Evolutionary conservation across 2,329 filamentous ascomycete species (phyloP).

Genomic region (Xylaria sp.): DNA sequence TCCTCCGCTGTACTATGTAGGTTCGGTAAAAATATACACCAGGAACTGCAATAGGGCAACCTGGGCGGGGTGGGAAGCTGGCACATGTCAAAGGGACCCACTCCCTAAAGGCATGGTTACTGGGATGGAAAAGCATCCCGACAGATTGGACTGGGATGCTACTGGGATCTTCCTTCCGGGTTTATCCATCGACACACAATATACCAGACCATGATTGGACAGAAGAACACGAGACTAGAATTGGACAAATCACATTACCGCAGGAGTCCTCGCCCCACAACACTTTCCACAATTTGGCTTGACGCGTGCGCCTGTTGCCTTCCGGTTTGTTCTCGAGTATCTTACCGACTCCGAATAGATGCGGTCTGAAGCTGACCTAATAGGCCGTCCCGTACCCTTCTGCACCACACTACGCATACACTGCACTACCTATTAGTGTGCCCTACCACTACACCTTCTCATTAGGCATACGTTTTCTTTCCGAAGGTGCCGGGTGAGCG

Average conservation of each 20-base stretch:
- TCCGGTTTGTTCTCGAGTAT: slow-evolving; percentile 40
- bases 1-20: not conserved
- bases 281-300: slow-evolving; percentile 34
- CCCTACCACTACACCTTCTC: not conserved
- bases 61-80: not conserved
- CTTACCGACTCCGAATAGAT: not conserved
- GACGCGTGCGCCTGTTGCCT: slow-evolving; percentile 37
- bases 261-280: slow-evolving; percentile 19
- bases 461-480: slow-evolving; percentile 6
- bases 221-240: slow-evolving; percentile 29
- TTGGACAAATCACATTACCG: slow-evolving; percentile 26
- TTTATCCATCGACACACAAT: slow-evolving; percentile 43
- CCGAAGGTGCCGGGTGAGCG: slow-evolving; percentile 39
- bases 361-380: slow-evolving; percentile 27
- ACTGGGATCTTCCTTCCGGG: slow-evolving; percentile 49
- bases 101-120: slow-evolving; percentile 12
- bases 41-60: not conserved
- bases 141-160: slow-evolving; percentile 47
- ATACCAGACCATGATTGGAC: slow-evolving; percentile 41
- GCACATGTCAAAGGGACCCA: slow-evolving; percentile 21
- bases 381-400: not conserved
- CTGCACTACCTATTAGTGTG: not conserved
- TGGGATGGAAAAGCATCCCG: slow-evolving; percentile 34
- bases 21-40: too few relatives aligned
- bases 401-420: not conserved